Evolutionary conservation across 140 eudicot species (phyloP), one percentile per base, ranked within the genome.

Genomic region (Oenanthe javanica): DNA sequence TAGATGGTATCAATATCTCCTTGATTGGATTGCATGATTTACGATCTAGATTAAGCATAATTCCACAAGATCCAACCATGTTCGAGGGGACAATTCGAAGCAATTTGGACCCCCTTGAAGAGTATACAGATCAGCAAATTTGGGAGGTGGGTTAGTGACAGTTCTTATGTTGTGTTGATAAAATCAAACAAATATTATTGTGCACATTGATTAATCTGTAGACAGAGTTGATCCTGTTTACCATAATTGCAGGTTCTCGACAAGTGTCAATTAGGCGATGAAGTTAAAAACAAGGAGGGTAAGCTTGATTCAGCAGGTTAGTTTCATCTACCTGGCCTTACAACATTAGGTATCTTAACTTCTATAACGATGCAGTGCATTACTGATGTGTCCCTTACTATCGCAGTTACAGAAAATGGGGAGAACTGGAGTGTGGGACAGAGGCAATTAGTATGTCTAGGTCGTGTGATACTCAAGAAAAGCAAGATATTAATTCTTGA

Each of bases 61-160:
- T 93, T 76, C 98, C 98, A 3, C 98, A 93, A 79, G 98, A 93
- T 83, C 98, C 98, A 27, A 93, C 98, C 87, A 93, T 93, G 98
- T 93, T 93, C 79, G 97, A 90, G 77, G 98, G 98, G 46, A 91
- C 93, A 5, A 83, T 93, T 12, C 88, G 98, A 77, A 84, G 89
- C 79, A 93, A 91, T 80, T 55, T 93, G 81, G 98, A 93, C 69
- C 97, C 98, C 2, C 97, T 93, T 59, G 96, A 90, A 84, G 96
- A 93, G 84, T 87, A 91, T 81, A 52, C 92, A 15, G 98, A 93
- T 69, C 90, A 90, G 31, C 87, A 89, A 50, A 93, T 93, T 86
- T 93, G 98, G 98, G 98, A 93, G 96, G 98, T 93, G 80, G 46
- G 73, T 79, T 45, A 14, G 6, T 63, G 51, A 59, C 42, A 14